These are phyloP conservation scores for Penicillium sp. DNA, from an alignment of 2,329 filamentous ascomycete species.

Conservation along the genomic window DNA sequence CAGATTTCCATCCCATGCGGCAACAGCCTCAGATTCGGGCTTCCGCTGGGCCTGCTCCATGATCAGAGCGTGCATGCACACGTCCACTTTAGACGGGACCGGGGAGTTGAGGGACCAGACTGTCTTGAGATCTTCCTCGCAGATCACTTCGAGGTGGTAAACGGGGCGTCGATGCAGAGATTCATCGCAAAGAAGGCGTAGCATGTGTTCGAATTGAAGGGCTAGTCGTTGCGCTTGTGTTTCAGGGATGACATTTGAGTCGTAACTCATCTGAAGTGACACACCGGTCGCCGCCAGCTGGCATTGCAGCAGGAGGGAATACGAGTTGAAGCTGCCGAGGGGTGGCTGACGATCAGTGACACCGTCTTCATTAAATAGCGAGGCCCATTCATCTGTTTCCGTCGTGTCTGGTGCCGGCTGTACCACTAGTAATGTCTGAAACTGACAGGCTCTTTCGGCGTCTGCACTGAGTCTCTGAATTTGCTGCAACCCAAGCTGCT, in stretches of 20 bases:
- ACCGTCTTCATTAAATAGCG: not conserved
- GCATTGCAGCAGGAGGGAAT: not conserved
- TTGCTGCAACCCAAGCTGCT: slow-evolving; percentile 11
- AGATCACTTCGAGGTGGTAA: not conserved
- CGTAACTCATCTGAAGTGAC: not conserved
- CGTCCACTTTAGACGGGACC: not conserved
- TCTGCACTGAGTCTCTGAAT: slow-evolving; percentile 4
- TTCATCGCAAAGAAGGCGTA: not conserved
- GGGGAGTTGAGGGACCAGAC: not conserved
- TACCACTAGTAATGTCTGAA: slow-evolving; percentile 9
- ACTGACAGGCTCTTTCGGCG: slow-evolving; percentile 4
- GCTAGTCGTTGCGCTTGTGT: not conserved
- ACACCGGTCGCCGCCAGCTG: not conserved
- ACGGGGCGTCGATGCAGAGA: not conserved
- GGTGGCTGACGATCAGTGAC: not conserved
- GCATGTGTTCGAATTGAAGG: not conserved
- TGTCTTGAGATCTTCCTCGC: not conserved
- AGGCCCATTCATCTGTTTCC: not conserved
- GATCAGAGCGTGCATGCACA: not conserved
- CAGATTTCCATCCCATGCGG: slow-evolving; percentile 5
- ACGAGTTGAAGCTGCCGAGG: not conserved
- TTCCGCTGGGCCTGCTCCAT: slow-evolving; percentile 4
- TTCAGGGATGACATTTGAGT: not conserved
- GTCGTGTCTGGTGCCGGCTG: slow-evolving; percentile 2
- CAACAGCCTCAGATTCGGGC: not conserved